A percentile compares a stretch with the other conserved stretches of the same genome.
Conservation (phyloP, 129 eudicot species). For the Flaveria linearis region DNA sequence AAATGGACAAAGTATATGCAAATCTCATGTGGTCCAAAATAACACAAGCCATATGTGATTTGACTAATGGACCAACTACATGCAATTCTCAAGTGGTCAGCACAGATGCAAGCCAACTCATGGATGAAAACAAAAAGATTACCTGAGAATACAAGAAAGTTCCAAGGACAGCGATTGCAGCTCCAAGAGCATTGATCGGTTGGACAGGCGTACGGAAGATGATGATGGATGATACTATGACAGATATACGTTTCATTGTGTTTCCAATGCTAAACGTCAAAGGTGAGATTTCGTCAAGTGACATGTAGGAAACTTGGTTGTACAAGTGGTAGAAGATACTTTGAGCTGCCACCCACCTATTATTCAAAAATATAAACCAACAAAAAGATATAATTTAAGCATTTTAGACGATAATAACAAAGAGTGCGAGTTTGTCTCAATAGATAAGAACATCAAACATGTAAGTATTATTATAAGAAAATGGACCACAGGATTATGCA, state of each 20-base stretch:
- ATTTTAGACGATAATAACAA: slow-evolving; percentile 17
- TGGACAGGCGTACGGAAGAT: slow-evolving; percentile 87
- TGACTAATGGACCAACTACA: slow-evolving; percentile 28
- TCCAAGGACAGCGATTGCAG: slow-evolving; percentile 86
- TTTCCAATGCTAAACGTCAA: slow-evolving; percentile 85
- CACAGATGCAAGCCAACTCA: slow-evolving; percentile 1
- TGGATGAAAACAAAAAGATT: slow-evolving; percentile 21
- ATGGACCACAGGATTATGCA: slow-evolving; percentile 6
- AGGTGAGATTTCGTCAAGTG: slow-evolving; percentile 87
- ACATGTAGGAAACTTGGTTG: slow-evolving; percentile 86
- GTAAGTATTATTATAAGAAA: not conserved
- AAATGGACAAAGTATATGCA: not conserved
- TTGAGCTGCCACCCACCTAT: slow-evolving; percentile 89
- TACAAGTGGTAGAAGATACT: slow-evolving; percentile 85
- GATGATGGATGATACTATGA: slow-evolving; percentile 85
- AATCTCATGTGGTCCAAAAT: slow-evolving; percentile 29
- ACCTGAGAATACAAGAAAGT: slow-evolving; percentile 96
- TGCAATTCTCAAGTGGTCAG: slow-evolving; percentile 26
- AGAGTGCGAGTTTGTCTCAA: not conserved
- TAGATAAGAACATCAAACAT: slow-evolving; percentile 1
- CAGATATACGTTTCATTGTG: slow-evolving; percentile 89
- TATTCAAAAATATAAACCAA: slow-evolving; percentile 32
- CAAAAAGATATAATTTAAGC: not conserved
- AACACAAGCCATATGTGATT: slow-evolving; percentile 9
- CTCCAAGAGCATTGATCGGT: slow-evolving; percentile 83